These are phyloP conservation scores for Irpex sp. DNA, from an alignment of 1,284 basidiomycete species.

Conservation along the genomic window DNA sequence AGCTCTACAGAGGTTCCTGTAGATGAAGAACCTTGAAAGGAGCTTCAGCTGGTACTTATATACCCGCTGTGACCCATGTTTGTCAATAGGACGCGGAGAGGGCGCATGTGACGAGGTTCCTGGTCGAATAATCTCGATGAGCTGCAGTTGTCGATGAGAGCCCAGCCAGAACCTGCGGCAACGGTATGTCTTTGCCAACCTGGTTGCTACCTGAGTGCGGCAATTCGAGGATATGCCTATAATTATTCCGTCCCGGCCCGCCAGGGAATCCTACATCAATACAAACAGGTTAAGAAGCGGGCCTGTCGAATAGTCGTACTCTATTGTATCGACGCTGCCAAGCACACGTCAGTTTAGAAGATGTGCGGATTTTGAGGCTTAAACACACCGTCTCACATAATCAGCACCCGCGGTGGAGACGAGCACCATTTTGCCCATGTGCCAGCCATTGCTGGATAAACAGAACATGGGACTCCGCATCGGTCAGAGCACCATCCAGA, in stretches of 20 bases:
- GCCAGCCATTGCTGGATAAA: background rate
- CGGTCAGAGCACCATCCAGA: background rate
- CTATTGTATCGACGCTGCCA: background rate
- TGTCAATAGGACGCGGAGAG: background rate
- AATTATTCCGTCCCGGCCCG: background rate
- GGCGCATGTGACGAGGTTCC: background rate
- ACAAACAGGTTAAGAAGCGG: background rate
- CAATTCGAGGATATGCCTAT: slow-evolving; percentile 2
- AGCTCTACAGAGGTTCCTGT: background rate
- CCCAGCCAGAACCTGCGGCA: no score
- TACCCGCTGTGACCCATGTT: background rate
- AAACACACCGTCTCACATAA: no score
- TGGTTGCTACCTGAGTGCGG: background rate
- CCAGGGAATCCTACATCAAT: background rate
- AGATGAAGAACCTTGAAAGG: background rate
- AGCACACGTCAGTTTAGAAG: background rate
- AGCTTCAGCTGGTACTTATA: background rate
- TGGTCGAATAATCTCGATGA: background rate
- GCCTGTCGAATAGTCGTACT: background rate
- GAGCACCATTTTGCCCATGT: background rate
- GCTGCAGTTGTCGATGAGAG: background rate
- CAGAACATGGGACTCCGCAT: background rate
- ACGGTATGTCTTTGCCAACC: no score
- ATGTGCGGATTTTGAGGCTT: no score
- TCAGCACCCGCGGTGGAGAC: no score